A percentile compares a stretch with the other conserved stretches of the same genome.
Conservation (phyloP, 495 filamentous ascomycete species). For the Hamigera avellanea region DNA sequence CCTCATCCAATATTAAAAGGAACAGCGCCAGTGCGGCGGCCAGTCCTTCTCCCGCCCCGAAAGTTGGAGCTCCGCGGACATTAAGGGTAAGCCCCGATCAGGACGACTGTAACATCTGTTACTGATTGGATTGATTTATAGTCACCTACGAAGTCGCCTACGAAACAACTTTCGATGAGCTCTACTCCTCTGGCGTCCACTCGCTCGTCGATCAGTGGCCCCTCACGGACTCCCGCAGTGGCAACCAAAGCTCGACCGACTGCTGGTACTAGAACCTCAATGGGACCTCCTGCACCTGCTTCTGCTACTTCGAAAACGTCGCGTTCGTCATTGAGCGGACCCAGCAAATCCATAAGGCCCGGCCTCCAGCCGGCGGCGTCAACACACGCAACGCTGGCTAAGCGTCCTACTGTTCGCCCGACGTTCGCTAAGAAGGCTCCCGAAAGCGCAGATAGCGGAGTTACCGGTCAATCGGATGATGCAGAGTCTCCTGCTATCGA, state of each 20-base stretch:
- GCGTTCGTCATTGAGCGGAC: conserved; percentile 28
- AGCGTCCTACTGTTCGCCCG: conserved; percentile 28
- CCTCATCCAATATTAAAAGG: conserved; percentile 43
- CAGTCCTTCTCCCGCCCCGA: conserved; percentile 52
- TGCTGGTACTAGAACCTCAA: conserved; percentile 45
- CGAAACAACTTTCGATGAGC: conserved; percentile 53
- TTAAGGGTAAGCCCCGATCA: conserved; percentile 35
- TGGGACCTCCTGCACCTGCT: conserved; percentile 48
- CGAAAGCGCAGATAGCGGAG: conserved; percentile 16
- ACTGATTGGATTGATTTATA: conserved; percentile 16
- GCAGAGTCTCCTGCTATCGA: conserved; percentile 13
- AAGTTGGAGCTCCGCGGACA: conserved; percentile 30
- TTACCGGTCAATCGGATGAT: conserved; percentile 22
- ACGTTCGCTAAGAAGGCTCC: conserved; percentile 13
- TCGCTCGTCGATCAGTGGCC: conserved; percentile 36
- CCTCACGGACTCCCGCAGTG: conserved; percentile 30
- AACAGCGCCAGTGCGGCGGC: conserved; percentile 52
- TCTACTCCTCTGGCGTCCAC: conserved; percentile 45
- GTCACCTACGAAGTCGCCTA: conserved; percentile 72
- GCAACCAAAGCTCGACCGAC: conserved; percentile 41
- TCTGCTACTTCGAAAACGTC: conserved; percentile 18
- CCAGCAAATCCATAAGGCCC: conserved; percentile 24
- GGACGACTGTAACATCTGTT: background rate
- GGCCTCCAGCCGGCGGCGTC: conserved; percentile 16
- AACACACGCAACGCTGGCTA: conserved; percentile 16